Conservation (phyloP, 169 alveolate species). For the Plasmodium malariae region DNA sequence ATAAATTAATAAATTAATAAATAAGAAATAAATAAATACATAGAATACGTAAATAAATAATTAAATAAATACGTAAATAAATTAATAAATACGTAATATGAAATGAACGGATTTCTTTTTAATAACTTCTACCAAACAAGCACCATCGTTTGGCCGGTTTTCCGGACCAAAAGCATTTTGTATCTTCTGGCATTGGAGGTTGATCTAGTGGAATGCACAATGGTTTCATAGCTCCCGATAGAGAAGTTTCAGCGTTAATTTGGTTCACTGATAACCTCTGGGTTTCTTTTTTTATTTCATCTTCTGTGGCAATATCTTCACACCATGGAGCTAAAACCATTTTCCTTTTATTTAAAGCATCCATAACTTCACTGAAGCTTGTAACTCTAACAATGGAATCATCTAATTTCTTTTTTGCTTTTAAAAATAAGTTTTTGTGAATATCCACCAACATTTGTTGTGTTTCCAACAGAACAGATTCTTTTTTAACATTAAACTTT, state of each 20-base stretch:
- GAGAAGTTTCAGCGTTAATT: constrained; percentile 76
- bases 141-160: constrained; percentile 94
- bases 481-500: constrained; percentile 85
- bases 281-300: constrained; percentile 85
- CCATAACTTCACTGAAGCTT: constrained; percentile 87
- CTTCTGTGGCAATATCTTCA: constrained; percentile 87
- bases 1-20: too few species aligned
- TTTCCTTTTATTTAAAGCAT: constrained; percentile 87
- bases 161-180: constrained; percentile 97
- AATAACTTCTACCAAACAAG: constrained; percentile 96
- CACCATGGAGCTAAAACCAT: constrained; percentile 94
- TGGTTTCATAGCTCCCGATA: constrained; percentile 98
- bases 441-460: constrained; percentile 82
- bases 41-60: too few species aligned
- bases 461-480: constrained; percentile 73
- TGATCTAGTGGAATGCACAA: constrained; percentile 96
- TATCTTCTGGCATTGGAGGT: constrained; percentile 92
- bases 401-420: constrained; percentile 82
- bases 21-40: too few species aligned
- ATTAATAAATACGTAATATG: too few species aligned
- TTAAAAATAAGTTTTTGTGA: constrained; percentile 80
- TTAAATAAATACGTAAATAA: too few species aligned
- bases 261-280: constrained; percentile 77
- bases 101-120: too few species aligned
- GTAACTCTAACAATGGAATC: constrained; percentile 81